These are phyloP conservation scores for Podila horticola DNA, from an alignment of 192 early-diverging fungal genomes.

Conservation along the genomic window DNA sequence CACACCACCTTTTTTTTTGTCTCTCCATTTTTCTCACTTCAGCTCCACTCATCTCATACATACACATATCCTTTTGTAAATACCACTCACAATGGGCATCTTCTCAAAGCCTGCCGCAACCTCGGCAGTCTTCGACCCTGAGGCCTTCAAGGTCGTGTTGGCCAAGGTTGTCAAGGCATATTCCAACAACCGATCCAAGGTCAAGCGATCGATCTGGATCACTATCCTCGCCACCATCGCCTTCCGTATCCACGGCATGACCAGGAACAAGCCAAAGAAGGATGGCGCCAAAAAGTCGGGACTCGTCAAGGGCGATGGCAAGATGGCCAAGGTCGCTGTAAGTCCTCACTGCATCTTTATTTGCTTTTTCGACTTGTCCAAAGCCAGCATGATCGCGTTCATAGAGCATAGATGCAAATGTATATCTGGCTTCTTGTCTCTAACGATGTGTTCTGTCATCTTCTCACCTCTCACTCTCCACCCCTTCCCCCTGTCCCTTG, in stretches of 20 bases:
- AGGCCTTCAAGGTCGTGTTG: constrained; percentile 43
- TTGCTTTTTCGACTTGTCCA: background rate
- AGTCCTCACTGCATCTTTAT: background rate
- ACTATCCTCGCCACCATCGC: constrained; percentile 48
- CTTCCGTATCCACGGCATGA: constrained; percentile 47
- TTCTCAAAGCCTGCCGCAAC: constrained; percentile 42
- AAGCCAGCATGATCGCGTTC: background rate
- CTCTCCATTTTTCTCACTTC: background rate
- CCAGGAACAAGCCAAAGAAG: constrained; percentile 34
- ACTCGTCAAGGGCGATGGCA: constrained; percentile 34
- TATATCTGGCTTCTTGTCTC: background rate
- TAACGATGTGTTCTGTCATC: too few species aligned
- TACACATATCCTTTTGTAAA: background rate
- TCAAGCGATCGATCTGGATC: constrained; percentile 54
- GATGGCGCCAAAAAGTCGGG: constrained; percentile 32
- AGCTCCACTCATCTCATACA: background rate
- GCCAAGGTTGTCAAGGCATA: constrained; percentile 49
- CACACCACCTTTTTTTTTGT: background rate
- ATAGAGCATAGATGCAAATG: background rate
- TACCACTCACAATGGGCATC: constrained; percentile 32
- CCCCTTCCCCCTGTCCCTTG: background rate
- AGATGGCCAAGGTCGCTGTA: constrained; percentile 49
- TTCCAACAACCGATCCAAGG: constrained; percentile 42
- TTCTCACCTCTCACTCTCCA: background rate
- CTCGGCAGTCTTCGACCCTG: constrained; percentile 39